Base-by-base conservation (phyloP, 2,329 filamentous ascomycete species). In the Aspergillus luchuensis region DNA sequence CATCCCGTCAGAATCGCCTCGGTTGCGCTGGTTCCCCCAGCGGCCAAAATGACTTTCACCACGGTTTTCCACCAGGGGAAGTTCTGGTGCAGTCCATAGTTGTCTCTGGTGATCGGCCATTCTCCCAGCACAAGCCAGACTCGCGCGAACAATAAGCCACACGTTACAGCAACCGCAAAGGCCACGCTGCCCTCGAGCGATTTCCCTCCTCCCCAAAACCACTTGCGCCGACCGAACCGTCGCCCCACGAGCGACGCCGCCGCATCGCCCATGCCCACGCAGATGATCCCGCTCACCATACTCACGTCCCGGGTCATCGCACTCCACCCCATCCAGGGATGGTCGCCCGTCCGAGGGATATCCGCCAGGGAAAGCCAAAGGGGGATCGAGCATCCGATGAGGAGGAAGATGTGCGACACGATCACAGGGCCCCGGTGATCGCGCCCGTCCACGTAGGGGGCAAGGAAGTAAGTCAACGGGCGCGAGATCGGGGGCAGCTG, bases 121-220 rank as follows among this genome's bases (percentile, higher is more conserved):
- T 89, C 87, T 2, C 94, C 94, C 23, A 91, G 62, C 43, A 83
- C 81, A 64, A 97, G 80, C 92, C 93, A 98, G 15, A 80, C 71
- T 68, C 88, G 89, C 3, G 89, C 89, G 5, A 84, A 79, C 47
- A 89, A 77, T 49, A 98, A 81, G 0, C 94, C 95, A 4, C 84
- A 65, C 55, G 89, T 90, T 4, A 98, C 95, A 3, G 92, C 93
- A 4, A 80, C 76, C 1, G 89, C 89, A 76, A 99, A 98, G 0
- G 95, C 95, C 6, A 89, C 65, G 58, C 84, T 87, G 13, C 95
- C 95, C 76, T 99, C 94, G 1, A 99, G 82, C 64, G 92, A 97
- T 82, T 99, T 99, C 13, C 93, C 94, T 4, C 95, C 95, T 13
- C 92, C 91, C 95, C 95, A 99, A 23, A 93, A 84, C 95, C 95